These are phyloP conservation scores for Pelagomonas calceolata DNA, from an alignment of 108 stramenopile genomes.

Conservation along the genomic window DNA sequence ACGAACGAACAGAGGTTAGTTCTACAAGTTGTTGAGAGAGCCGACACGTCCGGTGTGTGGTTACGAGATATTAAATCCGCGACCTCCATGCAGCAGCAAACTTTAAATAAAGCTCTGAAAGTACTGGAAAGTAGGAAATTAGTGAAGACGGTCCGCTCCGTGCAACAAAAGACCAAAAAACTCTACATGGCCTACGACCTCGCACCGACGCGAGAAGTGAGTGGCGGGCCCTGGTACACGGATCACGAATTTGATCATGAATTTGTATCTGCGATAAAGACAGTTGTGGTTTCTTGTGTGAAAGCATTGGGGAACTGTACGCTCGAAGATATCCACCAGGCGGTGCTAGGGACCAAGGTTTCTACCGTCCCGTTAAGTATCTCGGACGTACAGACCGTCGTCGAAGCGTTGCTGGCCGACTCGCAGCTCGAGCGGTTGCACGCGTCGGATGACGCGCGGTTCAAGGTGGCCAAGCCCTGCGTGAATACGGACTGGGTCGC, in stretches of 20 bases:
- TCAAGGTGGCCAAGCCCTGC: background rate
- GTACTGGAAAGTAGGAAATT: constrained; percentile 33
- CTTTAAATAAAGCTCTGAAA: constrained; percentile 38
- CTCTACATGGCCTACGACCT: constrained; percentile 45
- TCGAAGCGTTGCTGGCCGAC: constrained; percentile 18
- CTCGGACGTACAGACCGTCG: constrained; percentile 32
- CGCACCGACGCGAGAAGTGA: constrained; percentile 38
- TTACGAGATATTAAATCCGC: constrained; percentile 34
- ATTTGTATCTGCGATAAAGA: constrained; percentile 30
- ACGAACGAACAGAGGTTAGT: constrained; percentile 46
- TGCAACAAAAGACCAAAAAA: constrained; percentile 45
- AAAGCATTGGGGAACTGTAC: background rate
- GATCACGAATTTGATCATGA: constrained; percentile 49
- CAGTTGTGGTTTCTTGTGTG: constrained; percentile 14
- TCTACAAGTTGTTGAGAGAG: constrained; percentile 37
- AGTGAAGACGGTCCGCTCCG: constrained; percentile 40
- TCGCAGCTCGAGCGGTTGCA: constrained; percentile 2
- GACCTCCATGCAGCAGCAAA: constrained; percentile 34
- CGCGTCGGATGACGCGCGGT: background rate
- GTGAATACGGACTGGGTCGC: background rate
- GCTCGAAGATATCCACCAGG: background rate
- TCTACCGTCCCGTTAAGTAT: constrained; percentile 31
- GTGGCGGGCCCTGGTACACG: constrained; percentile 42
- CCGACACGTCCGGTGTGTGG: constrained; percentile 48
- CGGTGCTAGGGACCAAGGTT: constrained; percentile 1